Percentiles rank a stretch among this genome's conserved stretches.
Evolutionary conservation across 768 basidiomycete genomes (phyloP).

Genomic region (Albatrellus ellisii): DNA sequence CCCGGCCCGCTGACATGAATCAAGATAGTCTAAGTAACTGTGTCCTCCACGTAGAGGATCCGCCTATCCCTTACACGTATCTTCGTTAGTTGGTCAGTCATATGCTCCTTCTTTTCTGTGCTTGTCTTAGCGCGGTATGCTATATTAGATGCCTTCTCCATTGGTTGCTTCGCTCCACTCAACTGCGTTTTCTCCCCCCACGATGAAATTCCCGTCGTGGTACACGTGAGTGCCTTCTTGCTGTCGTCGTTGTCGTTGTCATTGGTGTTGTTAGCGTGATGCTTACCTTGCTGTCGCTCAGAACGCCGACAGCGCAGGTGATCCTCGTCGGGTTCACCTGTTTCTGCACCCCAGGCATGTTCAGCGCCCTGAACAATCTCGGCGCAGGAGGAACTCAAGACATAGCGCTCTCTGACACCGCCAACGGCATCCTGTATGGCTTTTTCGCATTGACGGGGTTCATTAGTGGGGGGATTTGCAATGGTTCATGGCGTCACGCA

Average conservation of each 20-base stretch:
- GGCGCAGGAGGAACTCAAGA: constrained; percentile 29
- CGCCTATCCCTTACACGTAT: no score
- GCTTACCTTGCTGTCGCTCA: no score
- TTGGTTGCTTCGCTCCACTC: no score
- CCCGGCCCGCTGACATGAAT: no score
- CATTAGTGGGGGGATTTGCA: constrained; percentile 25
- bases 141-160: no score
- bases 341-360: constrained; percentile 27
- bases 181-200: no score
- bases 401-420: constrained; percentile 24
- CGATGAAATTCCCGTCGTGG: constrained; percentile 12
- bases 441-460: constrained; percentile 29
- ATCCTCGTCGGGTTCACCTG: constrained; percentile 15
- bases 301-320: constrained; percentile 12
- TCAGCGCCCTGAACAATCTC: constrained; percentile 24
- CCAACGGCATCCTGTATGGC: constrained; percentile 31
- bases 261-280: neutral
- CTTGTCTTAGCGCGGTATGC: no score
- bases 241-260: neutral
- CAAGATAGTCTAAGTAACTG: no score
- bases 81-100: no score
- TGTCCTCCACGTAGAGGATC: no score
- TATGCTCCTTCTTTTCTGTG: no score
- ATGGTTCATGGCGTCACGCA: constrained; percentile 15
- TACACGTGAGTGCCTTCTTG: constrained; percentile 6